Base-by-base conservation (phyloP, 2,329 filamentous ascomycete species). In the Trichoderma arundinaceum region DNA sequence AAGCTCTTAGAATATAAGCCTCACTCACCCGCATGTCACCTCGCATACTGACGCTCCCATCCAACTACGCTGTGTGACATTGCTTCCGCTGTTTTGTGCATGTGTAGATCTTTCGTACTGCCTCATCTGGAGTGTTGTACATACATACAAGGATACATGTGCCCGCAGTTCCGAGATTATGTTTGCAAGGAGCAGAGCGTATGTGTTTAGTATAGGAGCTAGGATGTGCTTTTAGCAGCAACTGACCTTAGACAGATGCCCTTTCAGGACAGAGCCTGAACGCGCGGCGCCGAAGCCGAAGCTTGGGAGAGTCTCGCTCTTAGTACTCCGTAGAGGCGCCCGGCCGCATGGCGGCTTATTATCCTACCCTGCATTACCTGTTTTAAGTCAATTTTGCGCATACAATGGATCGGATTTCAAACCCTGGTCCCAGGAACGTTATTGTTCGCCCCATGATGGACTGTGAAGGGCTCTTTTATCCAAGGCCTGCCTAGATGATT, bases 1-100 rank as follows among this genome's bases (percentile, higher is more conserved):
- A 62, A 62, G 59, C 59, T 62, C 15, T 35, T 22, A 44, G n/a
- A 62, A 53, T 44, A 44, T 44, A 44, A 53, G 59, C 59, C 59
- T 62, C 43, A 35, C 56, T 28, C 22, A 28, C 22, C 39, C 35
- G 48, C 59, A 52, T 43, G 39, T 33, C 22, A 28, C 22, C 22
- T 28, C 22, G 22, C 22, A 28, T 28, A 28, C 22, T 28, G 46
- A 62, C 9, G 56, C 56, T 38, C 43, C 35, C 32, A 59, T 15
- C 38, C 56, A 32, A 44, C 15, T 44, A 48, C 48, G 56, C 59
- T 44, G 28, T 53, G 49, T 38, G 35, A 48, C 44, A 38, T 39
- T 22, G 41, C 3, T 49, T 41, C 35, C 33, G 46, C 44, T 51
- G 12, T n/a, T 44, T 17, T 58, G 39, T 58, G 41, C 39, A 57